Percentiles rank a stretch among this genome's conserved stretches.
These are phyloP conservation scores for Arctostaphylos glauca DNA, from an alignment of 148 eudicot species.

Conservation along the genomic window DNA sequence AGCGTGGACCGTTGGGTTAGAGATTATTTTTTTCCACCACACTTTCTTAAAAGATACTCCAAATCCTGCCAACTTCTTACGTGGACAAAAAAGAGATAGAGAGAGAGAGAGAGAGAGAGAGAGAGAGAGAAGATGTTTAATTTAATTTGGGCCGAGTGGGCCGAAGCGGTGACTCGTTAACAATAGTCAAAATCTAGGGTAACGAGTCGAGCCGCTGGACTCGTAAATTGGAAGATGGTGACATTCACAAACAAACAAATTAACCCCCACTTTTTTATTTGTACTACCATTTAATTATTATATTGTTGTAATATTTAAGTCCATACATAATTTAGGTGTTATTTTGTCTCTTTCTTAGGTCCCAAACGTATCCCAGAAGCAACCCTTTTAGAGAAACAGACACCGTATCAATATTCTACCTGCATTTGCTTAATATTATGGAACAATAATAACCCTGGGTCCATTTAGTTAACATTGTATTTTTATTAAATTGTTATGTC, in stretches of 20 bases:
- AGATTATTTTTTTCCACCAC: no score
- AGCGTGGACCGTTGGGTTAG: no score
- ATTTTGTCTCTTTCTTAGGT: background rate
- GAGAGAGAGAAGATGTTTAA: no score
- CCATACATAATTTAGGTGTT: background rate
- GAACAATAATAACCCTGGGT: background rate
- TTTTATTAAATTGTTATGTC: no score
- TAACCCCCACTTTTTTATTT: background rate
- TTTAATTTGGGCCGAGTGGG: no score
- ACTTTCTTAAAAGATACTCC: no score
- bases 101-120: no score
- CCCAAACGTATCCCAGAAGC: conserved; percentile 19
- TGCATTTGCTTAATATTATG: background rate
- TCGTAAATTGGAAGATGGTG: background rate
- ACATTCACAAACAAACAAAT: conserved; percentile 1
- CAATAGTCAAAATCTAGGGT: background rate
- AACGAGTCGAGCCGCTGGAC: background rate
- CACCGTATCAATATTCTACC: background rate
- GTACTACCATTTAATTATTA: background rate
- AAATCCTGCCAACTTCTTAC: no score
- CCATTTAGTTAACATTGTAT: no score
- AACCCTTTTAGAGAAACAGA: background rate
- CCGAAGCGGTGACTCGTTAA: no score
- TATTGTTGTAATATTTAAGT: background rate
- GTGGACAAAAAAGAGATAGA: no score